Evolutionary conservation across 2,329 filamentous ascomycete species (phyloP).

Genomic region (Xylariaceae sp.): DNA sequence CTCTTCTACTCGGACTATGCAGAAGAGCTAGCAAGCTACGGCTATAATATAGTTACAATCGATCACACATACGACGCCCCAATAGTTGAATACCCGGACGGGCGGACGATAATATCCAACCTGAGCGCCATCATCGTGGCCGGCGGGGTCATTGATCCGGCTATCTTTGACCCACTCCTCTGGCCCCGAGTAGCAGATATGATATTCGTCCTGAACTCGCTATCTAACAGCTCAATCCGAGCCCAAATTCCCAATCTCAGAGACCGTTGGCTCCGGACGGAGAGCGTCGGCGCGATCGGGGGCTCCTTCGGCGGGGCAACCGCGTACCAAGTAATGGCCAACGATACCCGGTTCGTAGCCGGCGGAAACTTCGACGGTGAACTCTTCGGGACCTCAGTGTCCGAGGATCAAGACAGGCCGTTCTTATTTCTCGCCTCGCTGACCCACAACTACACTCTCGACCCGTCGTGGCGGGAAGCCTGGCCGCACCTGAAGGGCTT

Average conservation of each 20-base stretch:
- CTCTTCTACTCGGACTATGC: conserved; percentile 4
- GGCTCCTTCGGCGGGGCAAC: conserved; percentile 10
- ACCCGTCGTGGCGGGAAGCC: not conserved
- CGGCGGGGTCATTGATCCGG: not conserved
- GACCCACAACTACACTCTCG: not conserved
- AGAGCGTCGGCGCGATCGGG: conserved; percentile 3
- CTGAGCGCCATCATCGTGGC: not conserved
- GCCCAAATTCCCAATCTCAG: conserved; percentile 3
- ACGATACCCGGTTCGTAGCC: conserved; percentile 8
- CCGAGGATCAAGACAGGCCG: too few species aligned
- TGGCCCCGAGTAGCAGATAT: conserved; percentile 2
- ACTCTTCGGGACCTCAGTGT: too few species aligned
- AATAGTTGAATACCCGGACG: conserved; percentile 10
- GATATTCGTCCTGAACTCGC: conserved; percentile 6
- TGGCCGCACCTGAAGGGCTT: conserved; percentile 5
- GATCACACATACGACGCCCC: conserved; percentile 7
- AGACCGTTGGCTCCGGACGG: not conserved
- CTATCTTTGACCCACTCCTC: not conserved
- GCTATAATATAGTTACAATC: conserved; percentile 8
- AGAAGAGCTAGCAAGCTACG: conserved; percentile 8
- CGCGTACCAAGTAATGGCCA: conserved; percentile 1
- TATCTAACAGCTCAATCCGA: conserved; percentile 4
- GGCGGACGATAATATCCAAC: too few species aligned
- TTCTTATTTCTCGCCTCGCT: conserved; percentile 4
- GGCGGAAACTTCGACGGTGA: conserved; percentile 8